Conservation (phyloP, 1,139 yeast species). For the Taphrina betulina region DNA sequence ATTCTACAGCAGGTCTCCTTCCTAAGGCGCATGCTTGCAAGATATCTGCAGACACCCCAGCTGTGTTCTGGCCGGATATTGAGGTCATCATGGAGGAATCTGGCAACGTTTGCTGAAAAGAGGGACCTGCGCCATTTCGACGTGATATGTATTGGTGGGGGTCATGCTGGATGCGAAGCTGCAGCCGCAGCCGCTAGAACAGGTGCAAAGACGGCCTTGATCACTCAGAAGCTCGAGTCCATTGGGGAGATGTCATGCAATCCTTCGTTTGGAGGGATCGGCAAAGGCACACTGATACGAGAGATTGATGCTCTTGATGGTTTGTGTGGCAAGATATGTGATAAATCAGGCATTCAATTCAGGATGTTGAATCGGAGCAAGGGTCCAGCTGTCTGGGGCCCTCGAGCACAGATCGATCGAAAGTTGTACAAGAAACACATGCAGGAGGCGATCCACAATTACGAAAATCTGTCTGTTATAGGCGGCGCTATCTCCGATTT, state of each 20-base stretch:
- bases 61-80: no score
- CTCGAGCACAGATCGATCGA: conserved; percentile 94
- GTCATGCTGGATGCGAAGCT: conserved; percentile 99
- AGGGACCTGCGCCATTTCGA: conserved; percentile 11
- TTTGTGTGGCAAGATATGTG: conserved; percentile 77
- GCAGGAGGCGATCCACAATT: conserved; percentile 63
- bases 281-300: conserved; percentile 86
- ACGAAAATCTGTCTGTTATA: conserved; percentile 59
- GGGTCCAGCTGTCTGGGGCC: conserved; percentile 99
- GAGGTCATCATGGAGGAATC: no score
- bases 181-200: conserved; percentile 88
- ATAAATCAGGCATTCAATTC: conserved; percentile 89
- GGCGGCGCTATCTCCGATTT: conserved; percentile 84
- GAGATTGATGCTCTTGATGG: conserved; percentile 98
- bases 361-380: conserved; percentile 80
- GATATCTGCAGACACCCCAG: no score
- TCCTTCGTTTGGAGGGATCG: conserved; percentile 98
- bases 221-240: conserved; percentile 72
- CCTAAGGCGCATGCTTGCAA: no score
- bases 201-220: conserved; percentile 68
- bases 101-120: neutral
- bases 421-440: conserved; percentile 72
- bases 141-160: conserved; percentile 92
- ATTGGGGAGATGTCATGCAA: conserved; percentile 71
- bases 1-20: no score